Base-by-base conservation (phyloP, 2,329 filamentous ascomycete species). In the Aspergillus sclerotialis region DNA sequence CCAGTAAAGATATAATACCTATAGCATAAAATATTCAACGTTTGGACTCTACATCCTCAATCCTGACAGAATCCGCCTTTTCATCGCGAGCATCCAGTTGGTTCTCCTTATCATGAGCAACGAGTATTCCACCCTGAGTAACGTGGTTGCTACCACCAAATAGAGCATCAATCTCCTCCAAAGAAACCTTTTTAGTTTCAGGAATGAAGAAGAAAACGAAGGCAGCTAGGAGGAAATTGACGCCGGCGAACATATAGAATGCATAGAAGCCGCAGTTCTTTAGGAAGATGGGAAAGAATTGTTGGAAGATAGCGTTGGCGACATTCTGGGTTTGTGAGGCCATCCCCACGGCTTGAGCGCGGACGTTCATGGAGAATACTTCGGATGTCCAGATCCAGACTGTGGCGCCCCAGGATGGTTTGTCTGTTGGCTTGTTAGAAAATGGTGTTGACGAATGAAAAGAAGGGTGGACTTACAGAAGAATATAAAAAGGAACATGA, bases 331-430 rank as follows among this genome's bases (percentile, higher is more conserved):
- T 73, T 50, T 77, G 69, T 26, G 65, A 67, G 26, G 70, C 77
- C 79, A 83, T 83, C 36, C 78, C 79, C 10, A 83, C 77, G 23
- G 79, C 79, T 54, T 83, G 79, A 4, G 78, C 76, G 38, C 79
- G 76, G n/a, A 83, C 75, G 56, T 83, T 83, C 74, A 81, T 80
- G 35, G 72, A 77, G 65, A 83, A 83, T 39, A 83, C 67, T 46
- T 83, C 79, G 2, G 76, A 70, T 0, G 79, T 83, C 73, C 75
- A 82, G 53, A 83, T 82, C 79, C 80, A 84, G 12, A 77, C 75
- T 4, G 78, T 82, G 2, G 78, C 78, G 32, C 78, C 78, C 77
- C 78, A 82, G 1, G 75, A 79, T 4, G 79, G 78, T 53, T 83
- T 84, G 61, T 83, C 67, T 70, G 28, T 10, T 5, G n/a, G n/a